Evolutionary conservation across 2,329 filamentous ascomycete genomes (phyloP).

Genomic region (Tolypocladium ovalisporum): DNA sequence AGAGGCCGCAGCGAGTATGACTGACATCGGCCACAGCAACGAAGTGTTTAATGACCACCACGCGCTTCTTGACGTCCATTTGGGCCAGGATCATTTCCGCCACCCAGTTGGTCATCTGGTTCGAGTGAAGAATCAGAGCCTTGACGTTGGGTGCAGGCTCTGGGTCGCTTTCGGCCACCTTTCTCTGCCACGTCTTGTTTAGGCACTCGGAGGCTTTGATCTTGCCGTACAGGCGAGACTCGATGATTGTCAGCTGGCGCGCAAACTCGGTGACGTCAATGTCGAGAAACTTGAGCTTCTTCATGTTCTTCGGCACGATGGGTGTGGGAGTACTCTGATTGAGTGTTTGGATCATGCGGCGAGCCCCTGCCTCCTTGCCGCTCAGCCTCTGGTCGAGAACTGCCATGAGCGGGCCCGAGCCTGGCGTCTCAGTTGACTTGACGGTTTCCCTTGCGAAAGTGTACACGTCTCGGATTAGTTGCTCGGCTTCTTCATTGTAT

Average conservation of each 20-base stretch:
- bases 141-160: constrained; percentile 93
- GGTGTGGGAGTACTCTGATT: constrained; percentile 74
- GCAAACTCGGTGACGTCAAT: constrained; percentile 95
- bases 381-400: constrained; percentile 80
- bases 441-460: constrained; percentile 86
- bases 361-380: constrained; percentile 77
- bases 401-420: constrained; percentile 72
- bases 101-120: constrained; percentile 98
- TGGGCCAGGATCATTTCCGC: constrained; percentile 98
- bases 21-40: constrained; percentile 89
- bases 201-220: constrained; percentile 93
- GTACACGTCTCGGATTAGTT: constrained; percentile 80
- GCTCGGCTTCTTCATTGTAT: constrained; percentile 69
- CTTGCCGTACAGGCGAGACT: constrained; percentile 88
- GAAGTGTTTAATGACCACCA: constrained; percentile 97
- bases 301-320: constrained; percentile 98
- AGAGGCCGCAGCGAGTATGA: constrained; percentile 10
- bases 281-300: constrained; percentile 96
- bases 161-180: constrained; percentile 66
- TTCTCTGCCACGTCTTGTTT: constrained; percentile 99
- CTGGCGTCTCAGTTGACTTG: constrained; percentile 86
- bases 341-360: constrained; percentile 77
- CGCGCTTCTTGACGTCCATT: constrained; percentile 86
- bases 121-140: constrained; percentile 91
- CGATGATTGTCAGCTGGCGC: constrained; percentile 93